Evolutionary conservation across 164 flowering plant species (phyloP), one percentile per base, ranked within the genome.

Genomic region (Aristolochia contorta): DNA sequence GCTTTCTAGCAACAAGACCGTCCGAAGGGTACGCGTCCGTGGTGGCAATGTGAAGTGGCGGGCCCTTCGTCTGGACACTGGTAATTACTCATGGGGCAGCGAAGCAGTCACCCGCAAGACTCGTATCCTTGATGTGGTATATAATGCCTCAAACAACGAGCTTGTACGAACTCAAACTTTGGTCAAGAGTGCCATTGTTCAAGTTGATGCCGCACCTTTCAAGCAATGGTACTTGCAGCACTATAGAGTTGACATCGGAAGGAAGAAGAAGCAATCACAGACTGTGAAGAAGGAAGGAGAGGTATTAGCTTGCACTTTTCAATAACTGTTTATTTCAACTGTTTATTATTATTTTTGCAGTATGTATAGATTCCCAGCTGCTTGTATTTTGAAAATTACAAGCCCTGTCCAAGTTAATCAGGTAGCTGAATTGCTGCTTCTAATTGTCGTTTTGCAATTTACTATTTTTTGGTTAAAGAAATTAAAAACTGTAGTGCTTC

Each of bases 1-100:
- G 64, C 64, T 61, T 7, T 61, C 64, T 13, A 61, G 64, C 56
- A 61, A 61, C 64, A 61, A 61, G 56, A 61, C 64, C 18, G 64
- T 61, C 22, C 25, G 64, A 20, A 61, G 64, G 33, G 56, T 61
- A 3, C 54, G 64, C 12, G 64, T 61, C 33, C 25, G 64, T 10
- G 64, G 64, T 14, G 64, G 64, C 15, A 61, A 61, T 51, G 64
- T 61, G 47, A 61, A 61, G 46, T 61, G 64, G 64, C 27, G 64
- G 64, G 64, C 64, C 4, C 47, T 61, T 5, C 25, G 64, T 16
- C 33, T 61, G 47, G 64, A 61, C 50, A 48, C 64, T 27, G 64
- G 64, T 2, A 61, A 61, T 52, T 61, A 61, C 56, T 61, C 64
- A 25, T 61, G 64, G 64, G 64, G 64, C 5, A 61, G 64, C 22